Percentiles rank a stretch among this genome's conserved stretches.
Conservation (phyloP, 78 protist genomes). For the slime mould (Dictyostelium discoideum) region DNA sequence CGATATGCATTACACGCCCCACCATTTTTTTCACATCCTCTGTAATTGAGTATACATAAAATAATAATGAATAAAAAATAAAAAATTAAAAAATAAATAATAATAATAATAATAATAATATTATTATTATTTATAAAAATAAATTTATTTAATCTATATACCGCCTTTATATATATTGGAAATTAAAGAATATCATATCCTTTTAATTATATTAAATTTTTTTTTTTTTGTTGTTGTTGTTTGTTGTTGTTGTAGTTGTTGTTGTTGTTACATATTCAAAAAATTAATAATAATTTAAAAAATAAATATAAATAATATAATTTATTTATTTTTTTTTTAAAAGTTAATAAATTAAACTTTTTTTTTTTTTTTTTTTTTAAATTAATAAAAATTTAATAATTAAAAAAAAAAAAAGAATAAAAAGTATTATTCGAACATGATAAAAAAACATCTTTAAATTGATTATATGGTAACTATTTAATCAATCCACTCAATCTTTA, state of each 20-base stretch:
- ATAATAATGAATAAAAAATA: background rate
- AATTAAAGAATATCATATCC: background rate
- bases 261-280: background rate
- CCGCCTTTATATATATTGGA: background rate
- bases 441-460: background rate
- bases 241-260: background rate
- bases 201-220: too few species aligned
- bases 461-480: conserved; percentile 13
- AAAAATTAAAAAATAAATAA: background rate
- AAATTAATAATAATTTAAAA: background rate
- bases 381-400: too few species aligned
- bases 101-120: background rate
- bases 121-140: background rate
- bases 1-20: background rate
- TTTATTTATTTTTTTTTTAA: background rate
- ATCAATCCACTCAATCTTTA: background rate
- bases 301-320: background rate
- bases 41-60: background rate
- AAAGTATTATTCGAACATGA: background rate
- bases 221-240: too few species aligned
- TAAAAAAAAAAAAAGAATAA: background rate
- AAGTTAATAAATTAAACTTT: background rate
- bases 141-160: background rate
- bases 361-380: background rate
- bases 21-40: background rate